phyloP scores from a whole-genome alignment of 176 grass and related monocot species.

The Coix lacrymajobi region DNA sequence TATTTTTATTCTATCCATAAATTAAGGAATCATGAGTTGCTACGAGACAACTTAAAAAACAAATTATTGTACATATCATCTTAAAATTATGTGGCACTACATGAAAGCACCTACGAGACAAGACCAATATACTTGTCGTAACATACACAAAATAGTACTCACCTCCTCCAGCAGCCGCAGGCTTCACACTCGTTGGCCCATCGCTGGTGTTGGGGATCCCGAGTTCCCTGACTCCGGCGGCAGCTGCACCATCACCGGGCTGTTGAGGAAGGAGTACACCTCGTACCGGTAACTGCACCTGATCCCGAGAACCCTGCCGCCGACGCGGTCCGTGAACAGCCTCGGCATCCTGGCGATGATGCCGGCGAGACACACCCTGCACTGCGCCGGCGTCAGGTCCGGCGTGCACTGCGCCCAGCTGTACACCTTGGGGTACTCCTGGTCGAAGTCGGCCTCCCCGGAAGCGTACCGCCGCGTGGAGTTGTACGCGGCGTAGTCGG shows the following conservation, averaged over 20 bases:
- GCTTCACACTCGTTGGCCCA: no score
- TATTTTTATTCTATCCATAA: no score
- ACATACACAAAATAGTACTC: no score
- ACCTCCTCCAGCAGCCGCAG: no score
- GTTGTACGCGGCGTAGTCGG: slow-evolving; percentile 29
- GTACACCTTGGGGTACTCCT: slow-evolving; percentile 43
- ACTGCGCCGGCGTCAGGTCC: slow-evolving; percentile 27
- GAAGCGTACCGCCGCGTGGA: slow-evolving; percentile 27
- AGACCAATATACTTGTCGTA: no score
- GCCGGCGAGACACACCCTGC: slow-evolving; percentile 32
- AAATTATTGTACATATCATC: no score
- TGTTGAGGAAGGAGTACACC: slow-evolving; percentile 12
- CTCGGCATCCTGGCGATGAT: neutral
- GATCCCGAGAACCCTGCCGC: slow-evolving; percentile 22
- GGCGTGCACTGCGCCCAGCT: slow-evolving; percentile 54
- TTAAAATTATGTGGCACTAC: no score
- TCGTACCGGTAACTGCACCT: slow-evolving; percentile 48
- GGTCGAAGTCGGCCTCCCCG: slow-evolving; percentile 37
- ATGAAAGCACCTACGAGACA: no score
- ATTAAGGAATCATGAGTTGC: no score
- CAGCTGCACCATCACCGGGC: neutral
- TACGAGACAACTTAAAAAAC: no score
- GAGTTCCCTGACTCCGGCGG: neutral
- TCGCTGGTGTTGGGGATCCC: no score
- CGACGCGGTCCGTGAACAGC: neutral